Conservation (phyloP, 495 filamentous ascomycete species). For the Articulospora tetracladia region DNA sequence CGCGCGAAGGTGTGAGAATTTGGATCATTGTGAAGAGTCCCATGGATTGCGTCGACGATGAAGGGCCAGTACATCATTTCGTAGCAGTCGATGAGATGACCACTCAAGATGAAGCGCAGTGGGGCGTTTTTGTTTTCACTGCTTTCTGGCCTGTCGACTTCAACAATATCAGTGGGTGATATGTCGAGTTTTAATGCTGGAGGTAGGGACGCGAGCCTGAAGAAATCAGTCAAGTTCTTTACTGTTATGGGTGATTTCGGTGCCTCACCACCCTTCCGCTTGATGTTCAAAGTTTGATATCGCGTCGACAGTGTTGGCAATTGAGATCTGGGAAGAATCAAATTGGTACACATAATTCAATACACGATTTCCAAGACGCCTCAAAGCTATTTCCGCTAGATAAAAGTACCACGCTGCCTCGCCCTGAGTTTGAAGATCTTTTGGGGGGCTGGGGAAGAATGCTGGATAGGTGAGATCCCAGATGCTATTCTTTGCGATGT, state of each 20-base stretch:
- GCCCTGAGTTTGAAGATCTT: constrained; percentile 22
- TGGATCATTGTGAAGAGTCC: not conserved
- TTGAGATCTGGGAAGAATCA: not conserved
- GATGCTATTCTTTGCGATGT: not conserved
- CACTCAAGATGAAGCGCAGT: constrained; percentile 15
- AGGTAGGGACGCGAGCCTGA: not conserved
- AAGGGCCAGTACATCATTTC: constrained; percentile 21
- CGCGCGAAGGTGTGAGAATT: not conserved
- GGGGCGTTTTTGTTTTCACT: not conserved
- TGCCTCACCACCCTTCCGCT: not conserved
- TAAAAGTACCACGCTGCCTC: constrained; percentile 38
- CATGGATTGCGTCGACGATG: not conserved
- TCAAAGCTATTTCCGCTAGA: constrained; percentile 37
- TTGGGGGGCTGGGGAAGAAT: constrained; percentile 31
- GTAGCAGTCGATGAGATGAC: constrained; percentile 13
- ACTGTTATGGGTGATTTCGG: not conserved
- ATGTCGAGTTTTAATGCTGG: not conserved
- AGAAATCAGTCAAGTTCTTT: not conserved
- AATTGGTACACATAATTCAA: not conserved
- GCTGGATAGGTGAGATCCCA: constrained; percentile 24
- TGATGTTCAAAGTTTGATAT: not conserved
- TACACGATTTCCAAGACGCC: constrained; percentile 27
- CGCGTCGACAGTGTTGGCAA: not conserved
- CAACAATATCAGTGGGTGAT: too few species aligned
- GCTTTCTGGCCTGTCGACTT: not conserved